Base-by-base conservation (phyloP, 116 monocot genomes). In the Zostera marina region DNA sequence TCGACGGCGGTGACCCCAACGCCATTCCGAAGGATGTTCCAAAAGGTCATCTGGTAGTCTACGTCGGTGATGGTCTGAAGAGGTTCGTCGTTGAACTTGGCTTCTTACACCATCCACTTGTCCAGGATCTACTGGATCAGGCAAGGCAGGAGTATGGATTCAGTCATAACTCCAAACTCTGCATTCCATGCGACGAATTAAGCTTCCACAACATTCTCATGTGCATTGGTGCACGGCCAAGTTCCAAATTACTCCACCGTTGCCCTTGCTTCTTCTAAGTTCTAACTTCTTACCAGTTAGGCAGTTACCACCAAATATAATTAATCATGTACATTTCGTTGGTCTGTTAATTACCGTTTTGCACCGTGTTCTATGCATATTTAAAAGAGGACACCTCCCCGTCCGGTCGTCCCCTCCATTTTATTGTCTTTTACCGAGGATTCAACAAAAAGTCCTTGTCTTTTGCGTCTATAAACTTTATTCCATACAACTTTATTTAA, bases 111-210 rank as follows among this genome's bases (percentile, higher is more conserved):
- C 75, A 76, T 53, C 80, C 80, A 1, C 40, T 76, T 44, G 76
- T 80, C 49, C 68, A 61, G 21, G 65, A 60, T 9, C 44, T 80
- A 67, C 76, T 80, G 2, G 76, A 80, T 22, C 20, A n/a, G 25
- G 76, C 80, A 32, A 45, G 44, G n/a, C 58, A 80, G 51, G 76
- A 66, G 72, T 80, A 76, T 52, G 68, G 69, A 9, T 76, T 76
- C 20, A 45, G 42, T 6, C 52, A 51, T 2, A 60, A 43, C 8
- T 63, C 70, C 44, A 69, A 53, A 61, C 65, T 87, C 9, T 71
- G 76, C 66, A 76, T 81, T 14, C 79, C 81, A 8, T 87, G 81
- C 17, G 76, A 78, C 5, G 81, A 81, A 65, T 32, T 46, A 24
- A 16, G 60, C 17, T 87, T 82, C 51, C 60, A 60, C 47, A 62